phyloP scores from a whole-genome alignment of 345 rosid species.

The Murraya paniculata region DNA sequence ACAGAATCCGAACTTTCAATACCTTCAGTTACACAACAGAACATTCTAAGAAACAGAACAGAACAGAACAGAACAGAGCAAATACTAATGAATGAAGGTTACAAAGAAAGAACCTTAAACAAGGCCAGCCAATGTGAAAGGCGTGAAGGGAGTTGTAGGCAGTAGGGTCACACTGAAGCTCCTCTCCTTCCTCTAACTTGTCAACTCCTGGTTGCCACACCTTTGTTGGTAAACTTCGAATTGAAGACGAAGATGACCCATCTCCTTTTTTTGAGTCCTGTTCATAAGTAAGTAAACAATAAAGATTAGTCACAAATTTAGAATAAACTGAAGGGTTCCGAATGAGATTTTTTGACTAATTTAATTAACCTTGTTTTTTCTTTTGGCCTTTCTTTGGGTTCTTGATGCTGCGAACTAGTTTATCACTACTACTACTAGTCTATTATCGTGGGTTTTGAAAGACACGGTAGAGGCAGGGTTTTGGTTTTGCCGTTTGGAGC shows the following conservation, averaged over 20 bases:
- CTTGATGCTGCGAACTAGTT: slow-evolving; percentile 68
- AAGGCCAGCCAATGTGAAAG: slow-evolving; percentile 93
- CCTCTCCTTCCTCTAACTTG: slow-evolving; percentile 90
- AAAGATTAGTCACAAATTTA: background rate
- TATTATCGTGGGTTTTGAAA: too few species aligned
- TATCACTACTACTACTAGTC: background rate
- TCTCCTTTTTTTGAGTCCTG: slow-evolving; percentile 53
- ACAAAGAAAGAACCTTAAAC: slow-evolving; percentile 71
- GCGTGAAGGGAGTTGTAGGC: slow-evolving; percentile 88
- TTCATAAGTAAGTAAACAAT: background rate
- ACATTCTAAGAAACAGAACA: background rate
- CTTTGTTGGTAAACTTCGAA: slow-evolving; percentile 59
- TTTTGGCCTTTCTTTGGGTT: slow-evolving; percentile 76
- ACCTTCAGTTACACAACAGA: background rate
- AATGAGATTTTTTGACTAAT: background rate
- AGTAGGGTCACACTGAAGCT: slow-evolving; percentile 92
- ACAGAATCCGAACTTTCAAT: background rate
- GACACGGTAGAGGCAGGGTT: too few species aligned
- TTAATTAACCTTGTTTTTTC: slow-evolving; percentile 71
- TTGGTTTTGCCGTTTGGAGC: too few species aligned
- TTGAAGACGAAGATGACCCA: slow-evolving; percentile 56
- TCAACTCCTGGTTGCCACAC: slow-evolving; percentile 99
- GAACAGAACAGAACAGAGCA: background rate
- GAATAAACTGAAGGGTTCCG: background rate
- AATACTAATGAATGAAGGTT: background rate